Evolutionary conservation across 805 yeast genomes (phyloP).

Genomic region (Candida morakotiae): DNA sequence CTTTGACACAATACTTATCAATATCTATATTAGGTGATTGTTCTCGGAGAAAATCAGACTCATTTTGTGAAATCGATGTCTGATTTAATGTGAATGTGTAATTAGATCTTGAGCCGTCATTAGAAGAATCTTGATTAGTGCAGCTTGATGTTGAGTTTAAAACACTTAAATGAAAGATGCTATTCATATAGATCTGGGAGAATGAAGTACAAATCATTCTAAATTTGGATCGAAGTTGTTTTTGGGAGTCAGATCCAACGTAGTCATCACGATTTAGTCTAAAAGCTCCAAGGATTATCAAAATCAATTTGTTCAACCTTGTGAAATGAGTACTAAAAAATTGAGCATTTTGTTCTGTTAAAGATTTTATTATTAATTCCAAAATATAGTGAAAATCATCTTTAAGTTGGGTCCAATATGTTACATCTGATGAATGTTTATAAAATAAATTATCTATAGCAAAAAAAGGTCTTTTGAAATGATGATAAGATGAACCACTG

Average conservation of each 20-base stretch:
- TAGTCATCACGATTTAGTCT: constrained; percentile 53
- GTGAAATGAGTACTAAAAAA: constrained; percentile 53
- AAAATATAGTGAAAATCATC: constrained; percentile 46
- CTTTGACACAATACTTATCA: neutral
- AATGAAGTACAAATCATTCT: constrained; percentile 51
- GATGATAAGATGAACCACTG: constrained; percentile 33
- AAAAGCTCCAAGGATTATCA: constrained; percentile 50
- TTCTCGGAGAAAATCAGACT: neutral
- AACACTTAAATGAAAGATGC: constrained; percentile 52
- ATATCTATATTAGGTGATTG: neutral
- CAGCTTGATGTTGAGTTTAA: too few species aligned
- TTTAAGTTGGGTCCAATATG: constrained; percentile 55
- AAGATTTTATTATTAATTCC: constrained; percentile 46
- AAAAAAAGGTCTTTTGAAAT: constrained; percentile 39
- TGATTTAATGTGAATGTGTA: constrained; percentile 21
- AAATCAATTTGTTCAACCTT: constrained; percentile 48
- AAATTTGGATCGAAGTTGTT: constrained; percentile 44
- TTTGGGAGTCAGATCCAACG: constrained; percentile 41
- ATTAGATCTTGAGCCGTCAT: constrained; percentile 9
- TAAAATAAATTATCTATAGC: constrained; percentile 46
- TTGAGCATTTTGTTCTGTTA: constrained; percentile 47
- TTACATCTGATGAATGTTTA: constrained; percentile 54
- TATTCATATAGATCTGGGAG: constrained; percentile 63
- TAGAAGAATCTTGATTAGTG: constrained; percentile 27
- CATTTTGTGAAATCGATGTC: constrained; percentile 6